Percentiles rank a stretch among this genome's conserved stretches.
These are phyloP conservation scores for Colletotrichum navitas DNA, from an alignment of 2,329 filamentous ascomycete species.

Conservation along the genomic window DNA sequence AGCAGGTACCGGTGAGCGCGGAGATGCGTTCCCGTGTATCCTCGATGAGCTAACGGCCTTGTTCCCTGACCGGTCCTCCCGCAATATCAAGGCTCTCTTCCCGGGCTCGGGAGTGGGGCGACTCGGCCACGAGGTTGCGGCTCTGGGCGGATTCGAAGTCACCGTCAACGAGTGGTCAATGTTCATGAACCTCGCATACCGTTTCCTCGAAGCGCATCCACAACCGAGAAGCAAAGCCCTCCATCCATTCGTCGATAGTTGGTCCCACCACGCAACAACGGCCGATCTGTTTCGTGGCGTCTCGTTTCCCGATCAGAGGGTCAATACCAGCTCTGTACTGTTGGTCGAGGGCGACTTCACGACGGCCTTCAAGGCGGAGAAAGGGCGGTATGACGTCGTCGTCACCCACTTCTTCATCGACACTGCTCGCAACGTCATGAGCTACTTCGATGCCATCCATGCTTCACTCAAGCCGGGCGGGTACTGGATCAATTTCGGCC, in stretches of 20 bases:
- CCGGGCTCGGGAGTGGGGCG: conserved; percentile 67
- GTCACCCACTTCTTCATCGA: conserved; percentile 73
- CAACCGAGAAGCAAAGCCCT: conserved; percentile 48
- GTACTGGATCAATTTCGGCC: conserved; percentile 68
- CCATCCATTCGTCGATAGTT: conserved; percentile 67
- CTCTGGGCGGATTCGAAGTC: conserved; percentile 61
- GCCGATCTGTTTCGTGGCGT: conserved; percentile 61
- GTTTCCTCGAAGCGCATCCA: conserved; percentile 57
- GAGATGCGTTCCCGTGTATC: conserved; percentile 57
- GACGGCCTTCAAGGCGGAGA: conserved; percentile 51
- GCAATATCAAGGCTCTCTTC: conserved; percentile 56
- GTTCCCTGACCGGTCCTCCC: conserved; percentile 46
- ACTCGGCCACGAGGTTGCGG: conserved; percentile 63
- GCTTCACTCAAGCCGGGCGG: conserved; percentile 61
- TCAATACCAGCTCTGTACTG: conserved; percentile 55
- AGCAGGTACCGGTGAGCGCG: conserved; percentile 60
- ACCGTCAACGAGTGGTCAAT: conserved; percentile 70
- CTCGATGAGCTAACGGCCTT: conserved; percentile 50
- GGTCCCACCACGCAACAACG: conserved; percentile 67
- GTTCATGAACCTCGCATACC: conserved; percentile 68
- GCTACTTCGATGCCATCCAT: conserved; percentile 67
- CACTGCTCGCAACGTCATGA: conserved; percentile 67
- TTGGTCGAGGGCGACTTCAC: conserved; percentile 70
- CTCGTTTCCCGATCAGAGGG: conserved; percentile 57
- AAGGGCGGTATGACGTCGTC: conserved; percentile 59